Percentiles rank a stretch among this genome's conserved stretches.
Evolutionary conservation across 139 green algal species (phyloP).

Genomic region (Chlamydomonas sphaeroides): DNA sequence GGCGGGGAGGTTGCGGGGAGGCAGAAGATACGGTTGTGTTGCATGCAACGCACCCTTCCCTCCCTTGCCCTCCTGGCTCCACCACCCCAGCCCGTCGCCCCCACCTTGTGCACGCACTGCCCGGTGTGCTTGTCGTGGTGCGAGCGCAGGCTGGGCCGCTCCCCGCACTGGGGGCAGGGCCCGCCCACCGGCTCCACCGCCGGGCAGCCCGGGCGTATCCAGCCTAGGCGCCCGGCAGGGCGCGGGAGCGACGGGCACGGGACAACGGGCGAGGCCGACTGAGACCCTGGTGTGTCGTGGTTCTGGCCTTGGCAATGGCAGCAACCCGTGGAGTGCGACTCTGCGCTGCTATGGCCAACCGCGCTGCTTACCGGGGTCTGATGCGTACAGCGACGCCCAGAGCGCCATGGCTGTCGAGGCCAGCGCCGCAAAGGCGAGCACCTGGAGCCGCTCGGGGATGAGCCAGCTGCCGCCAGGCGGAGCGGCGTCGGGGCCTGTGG

Average conservation of each 20-base stretch:
- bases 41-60: no score
- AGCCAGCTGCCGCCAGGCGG: background rate
- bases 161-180: constrained; percentile 18
- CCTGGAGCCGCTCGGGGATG: background rate
- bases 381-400: background rate
- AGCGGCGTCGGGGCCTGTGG: no score
- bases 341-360: background rate
- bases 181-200: background rate
- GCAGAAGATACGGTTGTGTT: no score
- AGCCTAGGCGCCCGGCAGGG: background rate
- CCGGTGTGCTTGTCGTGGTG: constrained; percentile 30
- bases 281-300: no score
- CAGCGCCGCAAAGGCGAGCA: background rate
- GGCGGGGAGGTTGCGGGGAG: no score
- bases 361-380: constrained; percentile 1
- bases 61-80: no score
- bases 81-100: no score
- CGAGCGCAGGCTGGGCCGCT: constrained; percentile 12
- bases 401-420: background rate
- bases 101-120: constrained; percentile 29
- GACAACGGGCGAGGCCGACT: background rate
- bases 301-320: background rate
- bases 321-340: background rate
- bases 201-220: background rate
- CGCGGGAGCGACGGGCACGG: background rate